These are phyloP conservation scores for Blastocystis sp. DNA, from an alignment of 352 stramenopile species.

Conservation along the genomic window DNA sequence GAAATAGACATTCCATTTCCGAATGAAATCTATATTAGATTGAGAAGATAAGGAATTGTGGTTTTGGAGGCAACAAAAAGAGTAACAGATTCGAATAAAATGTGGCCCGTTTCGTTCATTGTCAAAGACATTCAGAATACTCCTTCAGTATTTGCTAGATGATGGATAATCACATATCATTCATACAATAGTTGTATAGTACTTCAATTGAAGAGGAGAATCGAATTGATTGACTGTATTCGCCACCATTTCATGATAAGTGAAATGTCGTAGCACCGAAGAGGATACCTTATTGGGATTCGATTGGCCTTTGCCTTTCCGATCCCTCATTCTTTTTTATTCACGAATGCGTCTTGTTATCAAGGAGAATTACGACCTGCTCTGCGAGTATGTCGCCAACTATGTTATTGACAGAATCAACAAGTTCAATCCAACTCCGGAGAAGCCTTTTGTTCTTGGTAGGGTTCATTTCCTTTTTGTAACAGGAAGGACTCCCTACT, in stretches of 20 bases:
- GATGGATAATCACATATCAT: too few relatives aligned
- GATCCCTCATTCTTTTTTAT: background rate
- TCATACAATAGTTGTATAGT: too few relatives aligned
- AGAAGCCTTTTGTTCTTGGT: slow-evolving; percentile 74
- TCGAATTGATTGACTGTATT: background rate
- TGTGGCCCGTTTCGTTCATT: background rate
- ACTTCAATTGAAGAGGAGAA: background rate
- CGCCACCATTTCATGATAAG: background rate
- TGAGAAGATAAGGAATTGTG: background rate
- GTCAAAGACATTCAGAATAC: background rate
- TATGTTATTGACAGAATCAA: slow-evolving; percentile 76
- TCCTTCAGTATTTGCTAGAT: too few relatives aligned
- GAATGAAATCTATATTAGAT: background rate
- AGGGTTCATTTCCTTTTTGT: background rate
- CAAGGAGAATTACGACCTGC: slow-evolving; percentile 71
- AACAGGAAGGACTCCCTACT: slow-evolving; percentile 71
- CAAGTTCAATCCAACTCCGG: slow-evolving; percentile 72
- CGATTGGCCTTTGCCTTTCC: too few relatives aligned
- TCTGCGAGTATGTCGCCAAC: slow-evolving; percentile 74
- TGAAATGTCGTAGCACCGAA: background rate
- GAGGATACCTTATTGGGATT: too few relatives aligned
- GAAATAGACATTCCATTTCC: slow-evolving; percentile 27
- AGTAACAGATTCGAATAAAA: background rate
- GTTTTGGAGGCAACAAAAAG: background rate
- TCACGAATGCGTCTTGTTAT: slow-evolving; percentile 75